Percentiles rank a stretch among this genome's conserved stretches.
Evolutionary conservation across 2,329 filamentous ascomycete species (phyloP).

Genomic region (Pestalotiopsis fici): DNA sequence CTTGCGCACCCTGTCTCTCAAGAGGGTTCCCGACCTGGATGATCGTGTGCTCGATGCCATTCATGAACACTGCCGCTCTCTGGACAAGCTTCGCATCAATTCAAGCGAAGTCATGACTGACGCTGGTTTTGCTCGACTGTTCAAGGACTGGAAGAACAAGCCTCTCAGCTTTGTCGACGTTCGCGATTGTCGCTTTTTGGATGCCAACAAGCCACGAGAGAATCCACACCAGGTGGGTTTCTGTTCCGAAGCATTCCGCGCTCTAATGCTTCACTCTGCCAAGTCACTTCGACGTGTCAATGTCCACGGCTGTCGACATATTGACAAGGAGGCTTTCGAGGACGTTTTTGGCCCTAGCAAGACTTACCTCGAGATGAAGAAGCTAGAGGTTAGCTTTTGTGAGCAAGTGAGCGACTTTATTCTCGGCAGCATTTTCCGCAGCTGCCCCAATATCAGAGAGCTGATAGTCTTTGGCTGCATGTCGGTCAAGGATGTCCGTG

Average conservation of each 20-base stretch:
- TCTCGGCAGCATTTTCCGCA: slow-evolving; percentile 63
- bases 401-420: slow-evolving; percentile 67
- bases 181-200: slow-evolving; percentile 74
- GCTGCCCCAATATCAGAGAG: slow-evolving; percentile 61
- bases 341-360: slow-evolving; percentile 66
- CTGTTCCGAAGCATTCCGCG: slow-evolving; percentile 73
- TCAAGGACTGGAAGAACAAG: slow-evolving; percentile 74
- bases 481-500: slow-evolving; percentile 44
- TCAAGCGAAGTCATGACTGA: slow-evolving; percentile 79
- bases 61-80: slow-evolving; percentile 65
- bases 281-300: slow-evolving; percentile 66
- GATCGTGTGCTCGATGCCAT: slow-evolving; percentile 72
- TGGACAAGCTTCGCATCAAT: slow-evolving; percentile 79
- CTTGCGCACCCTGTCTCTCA: slow-evolving; percentile 78
- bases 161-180: slow-evolving; percentile 73
- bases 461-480: slow-evolving; percentile 68
- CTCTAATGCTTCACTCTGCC: slow-evolving; percentile 84
- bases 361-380: slow-evolving; percentile 66
- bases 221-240: slow-evolving; percentile 70
- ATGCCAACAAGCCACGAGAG: slow-evolving; percentile 68
- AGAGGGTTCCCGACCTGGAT: slow-evolving; percentile 65
- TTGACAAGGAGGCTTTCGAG: slow-evolving; percentile 71
- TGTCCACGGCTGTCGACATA: slow-evolving; percentile 83
- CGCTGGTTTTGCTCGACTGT: slow-evolving; percentile 70
- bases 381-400: slow-evolving; percentile 79